These are phyloP conservation scores for Cenococcum geophilum DNA, from an alignment of 495 filamentous ascomycete species.

Conservation along the genomic window DNA sequence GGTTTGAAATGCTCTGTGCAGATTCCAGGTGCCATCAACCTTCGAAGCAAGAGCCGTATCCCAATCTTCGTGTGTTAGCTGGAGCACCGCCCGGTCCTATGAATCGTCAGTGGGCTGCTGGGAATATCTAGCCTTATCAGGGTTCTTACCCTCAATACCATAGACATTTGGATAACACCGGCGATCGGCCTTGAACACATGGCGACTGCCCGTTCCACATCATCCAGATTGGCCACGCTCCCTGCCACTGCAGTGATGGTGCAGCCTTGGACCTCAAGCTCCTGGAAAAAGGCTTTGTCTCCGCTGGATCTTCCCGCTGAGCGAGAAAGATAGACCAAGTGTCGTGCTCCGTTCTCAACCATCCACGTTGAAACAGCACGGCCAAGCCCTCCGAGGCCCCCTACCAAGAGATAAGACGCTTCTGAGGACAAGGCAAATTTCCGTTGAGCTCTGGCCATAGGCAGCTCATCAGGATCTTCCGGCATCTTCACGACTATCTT, in stretches of 20 bases:
- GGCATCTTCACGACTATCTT: not conserved
- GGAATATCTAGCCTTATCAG: no score
- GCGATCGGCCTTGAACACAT: not conserved
- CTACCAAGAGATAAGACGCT: slow-evolving; percentile 17
- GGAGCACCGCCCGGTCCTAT: not conserved
- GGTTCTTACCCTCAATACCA: not conserved
- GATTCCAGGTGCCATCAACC: slow-evolving; percentile 12
- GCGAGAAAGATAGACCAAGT: slow-evolving; percentile 18
- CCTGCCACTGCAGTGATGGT: not conserved
- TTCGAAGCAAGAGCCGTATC: slow-evolving; percentile 1
- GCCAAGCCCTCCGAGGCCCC: slow-evolving; percentile 22
- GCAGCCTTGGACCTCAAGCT: slow-evolving; percentile 21
- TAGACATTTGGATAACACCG: not conserved
- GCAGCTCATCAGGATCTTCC: not conserved
- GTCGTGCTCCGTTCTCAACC: slow-evolving; percentile 19
- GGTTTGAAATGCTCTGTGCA: not conserved
- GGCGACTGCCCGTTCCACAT: not conserved
- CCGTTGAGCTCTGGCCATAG: not conserved
- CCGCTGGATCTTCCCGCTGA: not conserved
- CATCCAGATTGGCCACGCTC: not conserved
- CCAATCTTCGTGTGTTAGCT: not conserved
- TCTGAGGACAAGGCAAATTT: slow-evolving; percentile 13
- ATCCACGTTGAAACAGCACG: slow-evolving; percentile 13
- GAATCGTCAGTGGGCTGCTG: no score
- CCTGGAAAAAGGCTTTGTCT: not conserved